Conservation (phyloP, 441 rosid species). For the Corymbia calophylla region DNA sequence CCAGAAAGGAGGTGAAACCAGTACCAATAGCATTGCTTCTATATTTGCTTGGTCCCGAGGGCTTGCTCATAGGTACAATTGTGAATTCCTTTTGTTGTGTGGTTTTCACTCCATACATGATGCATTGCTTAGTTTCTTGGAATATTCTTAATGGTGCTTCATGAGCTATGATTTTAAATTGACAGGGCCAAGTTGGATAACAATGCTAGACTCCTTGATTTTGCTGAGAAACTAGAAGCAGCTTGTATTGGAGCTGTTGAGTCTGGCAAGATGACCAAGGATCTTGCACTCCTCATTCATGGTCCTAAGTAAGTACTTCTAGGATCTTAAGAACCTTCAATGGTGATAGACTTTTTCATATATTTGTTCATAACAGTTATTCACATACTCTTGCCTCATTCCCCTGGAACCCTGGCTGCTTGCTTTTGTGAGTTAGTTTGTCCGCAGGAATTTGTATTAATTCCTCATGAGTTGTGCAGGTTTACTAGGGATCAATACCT, state of each 20-base stretch:
- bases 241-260: slow-evolving; percentile 75
- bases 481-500: slow-evolving; percentile 51
- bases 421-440: neutral
- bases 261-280: slow-evolving; percentile 93
- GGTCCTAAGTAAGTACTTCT: slow-evolving; percentile 53
- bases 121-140: neutral
- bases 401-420: neutral
- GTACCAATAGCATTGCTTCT: slow-evolving; percentile 96
- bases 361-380: neutral
- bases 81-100: neutral
- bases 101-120: neutral
- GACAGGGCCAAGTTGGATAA: slow-evolving; percentile 80
- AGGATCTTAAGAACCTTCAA: neutral
- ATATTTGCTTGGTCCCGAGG: slow-evolving; percentile 96
- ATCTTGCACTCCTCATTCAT: slow-evolving; percentile 78
- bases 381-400: neutral
- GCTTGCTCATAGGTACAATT: slow-evolving; percentile 71
- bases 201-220: slow-evolving; percentile 56
- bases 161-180: neutral
- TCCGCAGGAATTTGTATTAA: neutral
- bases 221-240: slow-evolving; percentile 72
- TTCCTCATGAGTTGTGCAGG: slow-evolving; percentile 26
- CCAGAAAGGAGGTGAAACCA: slow-evolving; percentile 92
- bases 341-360: neutral
- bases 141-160: neutral